Evolutionary conservation across 2,329 filamentous ascomycete species (phyloP), one percentile per base, ranked within the genome.

Genomic region (Bimuria novae-zelandiae): DNA sequence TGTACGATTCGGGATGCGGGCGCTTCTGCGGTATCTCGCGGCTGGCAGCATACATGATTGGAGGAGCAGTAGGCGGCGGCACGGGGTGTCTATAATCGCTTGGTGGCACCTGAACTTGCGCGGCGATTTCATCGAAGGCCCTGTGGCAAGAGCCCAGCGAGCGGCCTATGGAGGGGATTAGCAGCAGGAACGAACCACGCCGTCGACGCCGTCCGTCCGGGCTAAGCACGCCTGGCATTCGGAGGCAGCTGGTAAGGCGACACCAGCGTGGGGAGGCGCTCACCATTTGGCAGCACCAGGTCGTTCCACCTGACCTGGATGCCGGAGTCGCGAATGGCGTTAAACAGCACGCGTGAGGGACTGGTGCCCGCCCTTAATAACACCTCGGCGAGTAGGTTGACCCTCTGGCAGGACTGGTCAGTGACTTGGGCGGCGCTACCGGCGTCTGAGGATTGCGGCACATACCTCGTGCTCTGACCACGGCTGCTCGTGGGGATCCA

Each of bases 321-420:
- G 57, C 74, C 72, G 52, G 67, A 61, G 47, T 77, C 74, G 55
- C 72, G 70, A 57, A 82, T 73, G 57, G 79, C 67, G 51, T 75
- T 67, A 57, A 77, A 72, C 51, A 80, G 69, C 39, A 72, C 67
- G 56, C 74, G 70, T 42, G 77, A 75, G 36, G 76, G 70, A 50
- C 80, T 70, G 37, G 72, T 69, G 51, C 75, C 74, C 36, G 72
- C 72, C 65, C 80, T 83, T 60, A 83, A 72, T 30, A 46, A 27
- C 57, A 80, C 77, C 64, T 83, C 80, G 61, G 80, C 76, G 58
- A 83, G 75, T 51, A 83, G 67, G 62, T 76, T 76, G 54, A 73
- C 62, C 69, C 64, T 54, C 42, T 62, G 49, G 27, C 27, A 33
- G 16, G 47, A 25, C 52, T 21, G 50, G 58, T 62, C 50, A 54